phyloP scores from a whole-genome alignment of 2,329 filamentous ascomycete species.

The Fusarium tricinctum region DNA sequence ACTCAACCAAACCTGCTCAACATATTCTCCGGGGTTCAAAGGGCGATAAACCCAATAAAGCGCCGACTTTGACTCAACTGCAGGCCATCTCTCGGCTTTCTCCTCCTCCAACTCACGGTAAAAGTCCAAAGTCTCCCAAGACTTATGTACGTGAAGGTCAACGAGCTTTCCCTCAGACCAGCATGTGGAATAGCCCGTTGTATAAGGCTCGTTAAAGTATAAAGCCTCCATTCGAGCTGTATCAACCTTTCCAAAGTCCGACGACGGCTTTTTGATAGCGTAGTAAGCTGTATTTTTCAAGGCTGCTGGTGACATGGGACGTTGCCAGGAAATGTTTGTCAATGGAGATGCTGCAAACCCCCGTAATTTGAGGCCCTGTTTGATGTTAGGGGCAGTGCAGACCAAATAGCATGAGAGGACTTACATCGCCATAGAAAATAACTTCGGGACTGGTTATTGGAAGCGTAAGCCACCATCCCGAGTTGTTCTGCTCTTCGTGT shows the following conservation, averaged over 20 bases:
- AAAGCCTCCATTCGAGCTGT: constrained; percentile 23
- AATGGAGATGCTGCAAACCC: constrained; percentile 5
- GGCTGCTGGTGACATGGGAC: constrained; percentile 11
- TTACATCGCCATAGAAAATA: constrained; percentile 26
- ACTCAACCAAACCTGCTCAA: constrained; percentile 33
- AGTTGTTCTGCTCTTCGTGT: background rate
- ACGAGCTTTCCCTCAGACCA: constrained; percentile 18
- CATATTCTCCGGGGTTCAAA: constrained; percentile 9
- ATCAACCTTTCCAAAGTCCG: background rate
- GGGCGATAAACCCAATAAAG: constrained; percentile 24
- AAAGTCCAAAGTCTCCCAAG: constrained; percentile 16
- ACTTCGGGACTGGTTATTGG: background rate
- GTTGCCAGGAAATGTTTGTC: constrained; percentile 16
- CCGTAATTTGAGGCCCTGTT: constrained; percentile 32
- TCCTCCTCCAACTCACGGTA: constrained; percentile 13
- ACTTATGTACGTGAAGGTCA: constrained; percentile 16
- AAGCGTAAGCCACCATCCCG: constrained; percentile 35
- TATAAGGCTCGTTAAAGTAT: constrained; percentile 21
- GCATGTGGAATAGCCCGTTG: constrained; percentile 28
- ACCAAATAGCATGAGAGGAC: background rate
- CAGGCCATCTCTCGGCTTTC: background rate
- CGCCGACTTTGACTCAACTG: background rate
- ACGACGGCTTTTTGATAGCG: background rate
- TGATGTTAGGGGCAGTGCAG: background rate
- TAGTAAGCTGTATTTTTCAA: constrained; percentile 17